phyloP scores from a whole-genome alignment of 2,329 filamentous ascomycete genomes.

The Aspergillus glaucus region DNA sequence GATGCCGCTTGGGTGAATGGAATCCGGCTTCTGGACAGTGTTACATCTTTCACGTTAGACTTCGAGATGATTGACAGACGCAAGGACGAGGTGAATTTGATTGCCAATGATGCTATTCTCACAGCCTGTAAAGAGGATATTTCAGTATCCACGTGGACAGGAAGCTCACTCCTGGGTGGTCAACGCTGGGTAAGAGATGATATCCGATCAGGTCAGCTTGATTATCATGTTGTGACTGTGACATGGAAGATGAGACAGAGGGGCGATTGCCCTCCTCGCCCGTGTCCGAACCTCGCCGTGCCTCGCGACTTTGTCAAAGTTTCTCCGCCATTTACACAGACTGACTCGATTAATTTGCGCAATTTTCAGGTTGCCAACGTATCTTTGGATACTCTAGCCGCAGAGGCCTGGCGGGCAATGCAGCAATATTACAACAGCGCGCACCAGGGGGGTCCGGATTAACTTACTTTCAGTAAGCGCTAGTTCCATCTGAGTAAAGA shows the following conservation, averaged over 20 bases:
- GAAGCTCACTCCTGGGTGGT: constrained; percentile 38
- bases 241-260: constrained; percentile 21
- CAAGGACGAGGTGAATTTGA: constrained; percentile 39
- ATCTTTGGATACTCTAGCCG: too few species aligned
- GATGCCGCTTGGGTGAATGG: constrained; percentile 32
- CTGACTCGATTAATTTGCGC: too few species aligned
- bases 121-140: constrained; percentile 23
- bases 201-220: constrained; percentile 29
- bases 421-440: too few species aligned
- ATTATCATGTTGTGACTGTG: constrained; percentile 42
- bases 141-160: constrained; percentile 38
- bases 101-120: constrained; percentile 35
- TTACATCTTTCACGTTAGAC: constrained; percentile 40
- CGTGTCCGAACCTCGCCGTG: background rate
- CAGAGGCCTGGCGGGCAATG: too few species aligned
- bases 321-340: background rate
- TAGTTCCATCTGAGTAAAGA: too few species aligned
- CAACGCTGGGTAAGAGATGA: constrained; percentile 42
- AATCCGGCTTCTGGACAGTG: constrained; percentile 24
- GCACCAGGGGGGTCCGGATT: too few species aligned
- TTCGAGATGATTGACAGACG: constrained; percentile 46
- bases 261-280: background rate
- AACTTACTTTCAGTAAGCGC: too few species aligned
- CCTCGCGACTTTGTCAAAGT: background rate
- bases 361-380: too few species aligned